Base-by-base conservation (phyloP, 257 asterid genomes). In the Agastache rugosa region DNA sequence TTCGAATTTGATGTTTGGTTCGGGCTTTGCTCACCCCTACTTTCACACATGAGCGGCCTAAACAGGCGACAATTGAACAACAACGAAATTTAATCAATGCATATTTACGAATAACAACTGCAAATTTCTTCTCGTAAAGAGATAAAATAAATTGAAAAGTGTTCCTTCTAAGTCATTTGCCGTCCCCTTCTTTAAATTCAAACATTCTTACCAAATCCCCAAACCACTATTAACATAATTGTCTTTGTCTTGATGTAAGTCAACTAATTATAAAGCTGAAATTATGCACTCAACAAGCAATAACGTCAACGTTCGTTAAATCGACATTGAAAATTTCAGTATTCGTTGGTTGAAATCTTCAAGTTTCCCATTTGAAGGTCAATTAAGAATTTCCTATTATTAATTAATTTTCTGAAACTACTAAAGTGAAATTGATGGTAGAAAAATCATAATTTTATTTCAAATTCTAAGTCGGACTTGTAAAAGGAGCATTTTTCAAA, bases 251-350 rank as follows among this genome's bases (percentile, higher is more conserved):
- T 20, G 10, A 45, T 63, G 19, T 41, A 70, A 70, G 80, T 80
- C 81, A 80, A 80, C 81, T 62, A 58, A 59, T 11, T 67, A 29
- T 35, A 4, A 10, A 58, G 65, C 37, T 22, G 35, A 76, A 77
- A 35, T 61, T 48, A 67, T 55, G 31, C 5, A 42, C 60, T 15
- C 41, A 15, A 2, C 45, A 22, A 20, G 48, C 83, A 67, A 14
- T 16, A 72, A 66, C 25, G 81, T 76, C 81, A 72, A 80, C 37
- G 69, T 75, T 73, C 31, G 81, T 69, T 72, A 64, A 76, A 67
- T 68, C n/a, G 14, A 72, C 6, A 1, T 50, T n/a, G 56, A 50
- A 48, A 48, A 5, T 50, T 16, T 48, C 55, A 47, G 53, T 47
- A 14, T 69, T 63, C 10, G 59, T 79, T 9, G 60, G 71, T 75